Evolutionary conservation across 768 basidiomycete species (phyloP).

Genomic region (Lactifluus volemus): DNA sequence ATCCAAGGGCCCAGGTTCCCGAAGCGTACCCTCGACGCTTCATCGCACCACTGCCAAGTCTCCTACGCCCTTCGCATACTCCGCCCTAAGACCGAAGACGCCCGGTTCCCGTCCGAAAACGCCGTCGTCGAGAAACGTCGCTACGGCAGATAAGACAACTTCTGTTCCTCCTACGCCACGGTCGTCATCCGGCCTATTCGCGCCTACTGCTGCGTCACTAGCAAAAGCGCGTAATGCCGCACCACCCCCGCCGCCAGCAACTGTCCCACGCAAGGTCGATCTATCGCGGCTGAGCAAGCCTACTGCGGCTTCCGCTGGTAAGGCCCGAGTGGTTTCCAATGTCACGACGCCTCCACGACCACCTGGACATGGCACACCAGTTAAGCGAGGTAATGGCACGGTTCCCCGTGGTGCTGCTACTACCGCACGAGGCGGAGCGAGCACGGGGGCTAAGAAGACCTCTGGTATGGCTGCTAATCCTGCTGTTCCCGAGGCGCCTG

Average conservation of each 20-base stretch:
- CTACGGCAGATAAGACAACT: neutral
- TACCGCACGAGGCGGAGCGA: constrained; percentile 23
- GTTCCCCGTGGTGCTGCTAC: constrained; percentile 18
- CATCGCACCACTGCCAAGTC: constrained; percentile 21
- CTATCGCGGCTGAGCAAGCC: constrained; percentile 67
- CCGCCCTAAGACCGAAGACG: constrained; percentile 25
- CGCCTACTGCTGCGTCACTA: constrained; percentile 77
- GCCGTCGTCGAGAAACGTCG: constrained; percentile 18
- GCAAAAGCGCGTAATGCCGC: constrained; percentile 55
- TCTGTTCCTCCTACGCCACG: neutral
- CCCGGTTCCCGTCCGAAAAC: constrained; percentile 25
- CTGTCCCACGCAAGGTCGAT: constrained; percentile 41
- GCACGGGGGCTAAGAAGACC: constrained; percentile 21
- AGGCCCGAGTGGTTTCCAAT: constrained; percentile 35
- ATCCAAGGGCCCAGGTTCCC: constrained; percentile 14
- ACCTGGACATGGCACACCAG: constrained; percentile 26
- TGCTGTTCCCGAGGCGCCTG: constrained; percentile 22
- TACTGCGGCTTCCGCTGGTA: constrained; percentile 69
- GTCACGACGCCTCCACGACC: constrained; percentile 15
- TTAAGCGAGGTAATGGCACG: constrained; percentile 4
- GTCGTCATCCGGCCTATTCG: constrained; percentile 59
- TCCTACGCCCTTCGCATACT: constrained; percentile 29
- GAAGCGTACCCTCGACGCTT: constrained; percentile 17
- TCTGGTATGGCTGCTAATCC: constrained; percentile 13
- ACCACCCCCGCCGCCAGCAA: constrained; percentile 44